phyloP scores from a whole-genome alignment of 192 early-diverging fungal genomes.

The Rhizoclosmatium globosum region DNA sequence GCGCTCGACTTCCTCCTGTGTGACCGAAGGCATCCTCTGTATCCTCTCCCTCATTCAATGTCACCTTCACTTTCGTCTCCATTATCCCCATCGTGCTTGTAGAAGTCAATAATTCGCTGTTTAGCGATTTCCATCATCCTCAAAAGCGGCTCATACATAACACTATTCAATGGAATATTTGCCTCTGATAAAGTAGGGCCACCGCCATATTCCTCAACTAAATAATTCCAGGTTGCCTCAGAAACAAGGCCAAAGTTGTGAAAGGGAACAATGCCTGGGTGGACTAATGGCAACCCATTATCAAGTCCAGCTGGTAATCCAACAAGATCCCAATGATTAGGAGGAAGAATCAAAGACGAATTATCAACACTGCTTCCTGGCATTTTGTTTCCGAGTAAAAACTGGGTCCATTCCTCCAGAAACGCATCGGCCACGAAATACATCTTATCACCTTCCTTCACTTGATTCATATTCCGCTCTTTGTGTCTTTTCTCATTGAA shows the following conservation, averaged over 20 bases:
- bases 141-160: too few relatives aligned
- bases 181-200: conserved; percentile 23
- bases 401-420: conserved; percentile 15
- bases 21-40: too few relatives aligned
- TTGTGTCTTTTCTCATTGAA: conserved; percentile 18
- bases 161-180: not conserved
- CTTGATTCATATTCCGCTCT: conserved; percentile 21
- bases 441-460: conserved; percentile 12
- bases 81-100: too few relatives aligned
- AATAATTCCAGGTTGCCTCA: conserved; percentile 15
- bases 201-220: conserved; percentile 21
- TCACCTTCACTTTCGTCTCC: too few relatives aligned
- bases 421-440: conserved; percentile 27
- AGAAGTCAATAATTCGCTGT: too few relatives aligned
- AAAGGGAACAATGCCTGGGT: conserved; percentile 19
- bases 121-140: too few relatives aligned
- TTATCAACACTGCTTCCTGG: conserved; percentile 13
- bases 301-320: conserved; percentile 11
- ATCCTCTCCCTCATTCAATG: too few relatives aligned
- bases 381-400: conserved; percentile 31
- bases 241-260: conserved; percentile 28
- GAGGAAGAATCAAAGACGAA: conserved; percentile 1
- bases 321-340: conserved; percentile 22
- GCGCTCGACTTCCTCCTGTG: too few relatives aligned
- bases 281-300: conserved; percentile 13